These are phyloP conservation scores for Ophiostoma ips DNA, from an alignment of 2,329 filamentous ascomycete genomes.

Conservation along the genomic window DNA sequence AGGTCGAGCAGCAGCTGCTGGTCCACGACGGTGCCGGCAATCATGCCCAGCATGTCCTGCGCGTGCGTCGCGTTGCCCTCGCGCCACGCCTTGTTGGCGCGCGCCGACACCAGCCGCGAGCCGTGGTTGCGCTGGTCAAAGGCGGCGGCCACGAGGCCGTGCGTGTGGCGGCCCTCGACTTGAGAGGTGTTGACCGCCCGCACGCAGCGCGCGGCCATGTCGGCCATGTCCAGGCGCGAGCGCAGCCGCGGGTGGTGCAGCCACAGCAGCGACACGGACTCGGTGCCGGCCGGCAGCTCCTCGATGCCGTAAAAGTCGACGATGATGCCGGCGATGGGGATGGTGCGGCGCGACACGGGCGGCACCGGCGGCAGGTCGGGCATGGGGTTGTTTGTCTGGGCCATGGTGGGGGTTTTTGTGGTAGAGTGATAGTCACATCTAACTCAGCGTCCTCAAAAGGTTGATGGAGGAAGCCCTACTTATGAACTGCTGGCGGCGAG, in stretches of 20 bases:
- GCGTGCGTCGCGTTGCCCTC: slow-evolving; percentile 69
- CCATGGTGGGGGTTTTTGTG: slow-evolving; percentile 2
- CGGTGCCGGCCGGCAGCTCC: slow-evolving; percentile 42
- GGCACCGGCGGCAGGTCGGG: slow-evolving; percentile 24
- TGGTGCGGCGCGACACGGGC: slow-evolving; percentile 46
- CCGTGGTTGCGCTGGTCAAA: slow-evolving; percentile 96
- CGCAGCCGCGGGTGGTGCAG: slow-evolving; percentile 70
- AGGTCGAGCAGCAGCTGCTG: slow-evolving; percentile 62
- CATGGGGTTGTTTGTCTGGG: slow-evolving; percentile 10
- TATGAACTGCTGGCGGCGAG: no score
- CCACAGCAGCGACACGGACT: slow-evolving; percentile 68
- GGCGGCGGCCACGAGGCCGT: slow-evolving; percentile 55
- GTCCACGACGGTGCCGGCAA: slow-evolving; percentile 62
- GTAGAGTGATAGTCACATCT: no score
- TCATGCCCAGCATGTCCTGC: slow-evolving; percentile 77
- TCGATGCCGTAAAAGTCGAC: slow-evolving; percentile 69
- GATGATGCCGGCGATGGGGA: slow-evolving; percentile 64
- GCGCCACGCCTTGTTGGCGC: slow-evolving; percentile 67
- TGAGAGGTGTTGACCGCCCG: slow-evolving; percentile 34
- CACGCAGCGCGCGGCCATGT: slow-evolving; percentile 56
- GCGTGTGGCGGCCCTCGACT: slow-evolving; percentile 29
- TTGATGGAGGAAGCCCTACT: no score
- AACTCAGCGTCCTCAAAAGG: no score
- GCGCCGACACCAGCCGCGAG: slow-evolving; percentile 47
- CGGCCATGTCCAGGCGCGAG: slow-evolving; percentile 58